phyloP scores from a whole-genome alignment of 331 rosid species.

The Prunus yedoensis region DNA sequence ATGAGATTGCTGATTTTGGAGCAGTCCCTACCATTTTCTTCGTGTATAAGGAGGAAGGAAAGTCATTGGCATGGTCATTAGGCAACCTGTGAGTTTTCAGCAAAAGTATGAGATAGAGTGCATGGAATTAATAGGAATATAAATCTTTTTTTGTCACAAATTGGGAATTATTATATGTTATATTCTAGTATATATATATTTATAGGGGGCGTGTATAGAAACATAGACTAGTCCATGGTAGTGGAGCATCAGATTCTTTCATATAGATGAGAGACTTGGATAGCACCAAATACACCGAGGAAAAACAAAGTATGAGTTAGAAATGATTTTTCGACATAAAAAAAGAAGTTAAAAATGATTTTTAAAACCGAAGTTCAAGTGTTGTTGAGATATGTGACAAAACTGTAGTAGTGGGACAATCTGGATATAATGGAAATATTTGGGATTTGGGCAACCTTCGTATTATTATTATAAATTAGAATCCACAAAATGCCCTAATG shows the following conservation, averaged over 20 bases:
- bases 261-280: neutral
- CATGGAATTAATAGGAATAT: conserved; percentile 28
- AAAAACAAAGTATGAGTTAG: neutral
- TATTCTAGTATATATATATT: too few species aligned
- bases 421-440: neutral
- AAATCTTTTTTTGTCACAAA: neutral
- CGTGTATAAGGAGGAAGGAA: conserved; percentile 4
- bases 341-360: too few species aligned
- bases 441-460: neutral
- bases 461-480: too few species aligned
- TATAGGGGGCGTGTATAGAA: too few species aligned
- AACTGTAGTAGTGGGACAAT: neutral
- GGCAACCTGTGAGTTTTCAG: conserved; percentile 15
- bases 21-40: conserved; percentile 23
- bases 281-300: neutral
- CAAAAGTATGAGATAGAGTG: conserved; percentile 31
- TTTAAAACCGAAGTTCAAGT: neutral
- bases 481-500: neutral
- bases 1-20: conserved; percentile 12
- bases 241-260: neutral
- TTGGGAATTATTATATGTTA: neutral
- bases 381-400: neutral
- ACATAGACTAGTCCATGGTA: neutral
- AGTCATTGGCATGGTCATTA: neutral
- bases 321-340: neutral